Percentiles rank a stretch among this genome's conserved stretches.
Evolutionary conservation across 371 early-diverging fungal genomes (phyloP).

Genomic region (Apophysomyces ossiformis): DNA sequence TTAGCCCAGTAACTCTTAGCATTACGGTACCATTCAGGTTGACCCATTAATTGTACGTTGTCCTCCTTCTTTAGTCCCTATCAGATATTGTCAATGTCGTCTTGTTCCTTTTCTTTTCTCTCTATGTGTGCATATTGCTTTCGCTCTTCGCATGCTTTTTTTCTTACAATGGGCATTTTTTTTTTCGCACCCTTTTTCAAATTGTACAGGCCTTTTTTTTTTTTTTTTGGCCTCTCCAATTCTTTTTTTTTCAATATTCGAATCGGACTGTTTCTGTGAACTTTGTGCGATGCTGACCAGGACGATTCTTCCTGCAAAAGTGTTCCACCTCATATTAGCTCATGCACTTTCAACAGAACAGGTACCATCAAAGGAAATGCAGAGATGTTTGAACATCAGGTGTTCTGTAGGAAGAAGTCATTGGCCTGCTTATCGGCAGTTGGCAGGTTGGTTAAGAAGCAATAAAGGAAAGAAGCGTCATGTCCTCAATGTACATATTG

Average conservation of each 20-base stretch:
- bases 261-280: background rate
- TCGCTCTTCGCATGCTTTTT: no score
- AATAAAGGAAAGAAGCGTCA: background rate
- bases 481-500: background rate
- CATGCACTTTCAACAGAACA: conserved; percentile 67
- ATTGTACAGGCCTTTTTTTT: background rate
- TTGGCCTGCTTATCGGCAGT: conserved; percentile 74
- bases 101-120: background rate
- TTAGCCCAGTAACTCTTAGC: conserved; percentile 88
- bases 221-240: background rate
- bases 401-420: conserved; percentile 64
- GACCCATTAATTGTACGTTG: conserved; percentile 32
- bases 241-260: background rate
- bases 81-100: background rate
- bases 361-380: conserved; percentile 25
- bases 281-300: conserved; percentile 28
- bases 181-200: background rate
- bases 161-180: conserved; percentile 15
- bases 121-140: background rate
- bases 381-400: background rate
- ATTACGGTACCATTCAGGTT: conserved; percentile 79
- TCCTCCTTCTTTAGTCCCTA: conserved; percentile 29
- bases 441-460: conserved; percentile 51
- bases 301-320: conserved; percentile 51
- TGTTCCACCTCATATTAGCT: conserved; percentile 55